Base-by-base conservation (phyloP, 1,284 basidiomycete species). In the Apiotrichum mycotoxinovorans region DNA sequence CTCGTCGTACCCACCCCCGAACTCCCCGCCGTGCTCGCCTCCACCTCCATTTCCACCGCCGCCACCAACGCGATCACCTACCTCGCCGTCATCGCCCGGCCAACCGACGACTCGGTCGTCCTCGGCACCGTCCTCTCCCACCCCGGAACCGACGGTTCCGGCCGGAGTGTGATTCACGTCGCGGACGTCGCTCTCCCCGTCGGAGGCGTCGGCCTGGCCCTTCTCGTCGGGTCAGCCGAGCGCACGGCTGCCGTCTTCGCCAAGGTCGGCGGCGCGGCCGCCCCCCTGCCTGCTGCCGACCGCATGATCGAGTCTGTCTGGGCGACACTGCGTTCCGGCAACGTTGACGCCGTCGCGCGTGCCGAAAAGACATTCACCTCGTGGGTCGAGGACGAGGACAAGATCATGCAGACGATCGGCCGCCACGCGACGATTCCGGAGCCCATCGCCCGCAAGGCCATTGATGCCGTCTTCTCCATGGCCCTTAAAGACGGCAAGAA, bases 151-250 rank as follows among this genome's bases (percentile, higher is more conserved):
- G 48, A 51, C n/a, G 44, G 43, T 1, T 30, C 40, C 5, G 67
- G 67, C 3, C 62, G 73, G 11, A 67, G 62, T 37, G 67, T 70
- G 17, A 60, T 75, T 17, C 66, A 74, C 62, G 65, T 66, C 4
- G 61, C 64, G 43, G 73, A 74, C 49, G 54, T 73, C 2, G 57
- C 57, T 1, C 18, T 73, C 8, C 72, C 73, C 8, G 42, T 51
- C 4, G 59, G 55, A 10, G 72, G 73, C 3, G 57, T 75, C 11
- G 73, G 73, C 1, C 64, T 75, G 52, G 65, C 67, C 15, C 51
- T 60, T 18, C 62, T 75, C 0, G 54, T 75, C 17, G 71, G 71
- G 4, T 66, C 60, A 4, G 58, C 68, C 8, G 53, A 53, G 2
- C 55, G 51, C 23, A 68, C 72, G 0, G 52, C 62, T 11, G 55